Conservation (phyloP, 805 yeast genomes). For the Suhomyces sp. region DNA sequence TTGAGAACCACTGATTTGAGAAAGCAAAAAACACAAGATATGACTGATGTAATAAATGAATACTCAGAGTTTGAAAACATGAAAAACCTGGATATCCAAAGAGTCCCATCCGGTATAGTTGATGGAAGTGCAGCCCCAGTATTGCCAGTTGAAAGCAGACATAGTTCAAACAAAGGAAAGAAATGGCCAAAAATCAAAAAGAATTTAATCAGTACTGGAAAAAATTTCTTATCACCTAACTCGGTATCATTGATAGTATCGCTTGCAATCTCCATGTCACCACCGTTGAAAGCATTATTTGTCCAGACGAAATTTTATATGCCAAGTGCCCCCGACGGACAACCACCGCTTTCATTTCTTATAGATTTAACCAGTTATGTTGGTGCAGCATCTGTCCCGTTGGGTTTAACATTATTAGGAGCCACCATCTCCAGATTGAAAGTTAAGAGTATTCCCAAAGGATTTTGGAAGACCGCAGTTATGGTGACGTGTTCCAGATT, state of each 20-base stretch:
- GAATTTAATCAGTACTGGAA: constrained; percentile 12
- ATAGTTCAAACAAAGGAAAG: not conserved
- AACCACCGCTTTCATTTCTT: constrained; percentile 80
- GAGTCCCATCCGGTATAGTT: constrained; percentile 17
- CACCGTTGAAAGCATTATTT: constrained; percentile 62
- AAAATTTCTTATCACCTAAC: constrained; percentile 67
- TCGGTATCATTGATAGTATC: constrained; percentile 69
- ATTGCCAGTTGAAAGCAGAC: constrained; percentile 3
- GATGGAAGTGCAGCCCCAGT: constrained; percentile 12
- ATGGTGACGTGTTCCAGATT: constrained; percentile 58
- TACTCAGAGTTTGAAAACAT: constrained; percentile 47
- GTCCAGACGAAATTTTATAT: constrained; percentile 49
- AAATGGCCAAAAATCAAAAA: constrained; percentile 1
- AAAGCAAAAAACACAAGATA: constrained; percentile 30
- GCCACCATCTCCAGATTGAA: constrained; percentile 81
- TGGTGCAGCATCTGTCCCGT: constrained; percentile 86
- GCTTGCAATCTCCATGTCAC: constrained; percentile 74
- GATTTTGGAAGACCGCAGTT: constrained; percentile 68
- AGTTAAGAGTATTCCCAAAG: constrained; percentile 58
- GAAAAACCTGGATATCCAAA: constrained; percentile 18
- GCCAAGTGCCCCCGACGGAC: constrained; percentile 77
- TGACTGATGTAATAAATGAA: constrained; percentile 41
- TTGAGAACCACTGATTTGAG: constrained; percentile 27
- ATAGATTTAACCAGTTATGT: constrained; percentile 80
- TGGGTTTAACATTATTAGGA: constrained; percentile 80